These are phyloP conservation scores for Yamadazyma spencermartinsiae DNA, from an alignment of 1,139 yeast species.

Conservation along the genomic window DNA sequence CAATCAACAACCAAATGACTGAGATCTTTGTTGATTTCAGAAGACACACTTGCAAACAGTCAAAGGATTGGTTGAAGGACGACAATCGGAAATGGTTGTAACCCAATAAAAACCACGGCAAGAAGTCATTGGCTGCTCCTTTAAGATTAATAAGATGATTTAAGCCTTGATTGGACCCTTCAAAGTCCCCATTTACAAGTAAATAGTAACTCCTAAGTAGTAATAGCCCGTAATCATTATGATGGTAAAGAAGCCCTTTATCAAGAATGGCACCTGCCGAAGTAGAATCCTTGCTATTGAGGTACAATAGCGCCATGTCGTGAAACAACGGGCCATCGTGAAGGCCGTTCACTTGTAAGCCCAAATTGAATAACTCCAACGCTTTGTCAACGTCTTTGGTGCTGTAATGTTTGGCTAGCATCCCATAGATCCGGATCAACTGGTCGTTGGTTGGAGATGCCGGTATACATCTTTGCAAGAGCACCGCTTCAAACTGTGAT, in stretches of 20 bases:
- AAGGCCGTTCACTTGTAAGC: background rate
- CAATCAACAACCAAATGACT: constrained; percentile 66
- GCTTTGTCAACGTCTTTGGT: background rate
- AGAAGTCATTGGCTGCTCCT: constrained; percentile 36
- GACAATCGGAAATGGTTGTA: constrained; percentile 49
- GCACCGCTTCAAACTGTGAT: background rate
- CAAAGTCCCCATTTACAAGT: background rate
- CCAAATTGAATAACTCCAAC: background rate
- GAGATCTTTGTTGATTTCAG: constrained; percentile 56
- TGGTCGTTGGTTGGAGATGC: constrained; percentile 1
- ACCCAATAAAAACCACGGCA: constrained; percentile 61
- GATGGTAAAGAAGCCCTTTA: constrained; percentile 2
- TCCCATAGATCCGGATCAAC: background rate
- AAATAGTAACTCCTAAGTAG: background rate
- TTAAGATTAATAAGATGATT: constrained; percentile 9
- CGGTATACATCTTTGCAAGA: background rate
- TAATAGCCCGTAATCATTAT: background rate
- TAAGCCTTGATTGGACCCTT: constrained; percentile 1
- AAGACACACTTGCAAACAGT: constrained; percentile 57
- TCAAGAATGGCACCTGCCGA: background rate
- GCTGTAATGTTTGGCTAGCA: background rate
- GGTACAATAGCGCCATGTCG: background rate
- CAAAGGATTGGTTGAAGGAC: constrained; percentile 54
- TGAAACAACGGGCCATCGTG: background rate
- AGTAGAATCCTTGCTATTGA: background rate